Conservation (phyloP, 2,329 filamentous ascomycete species). For the Claviceps humidiphila region DNA sequence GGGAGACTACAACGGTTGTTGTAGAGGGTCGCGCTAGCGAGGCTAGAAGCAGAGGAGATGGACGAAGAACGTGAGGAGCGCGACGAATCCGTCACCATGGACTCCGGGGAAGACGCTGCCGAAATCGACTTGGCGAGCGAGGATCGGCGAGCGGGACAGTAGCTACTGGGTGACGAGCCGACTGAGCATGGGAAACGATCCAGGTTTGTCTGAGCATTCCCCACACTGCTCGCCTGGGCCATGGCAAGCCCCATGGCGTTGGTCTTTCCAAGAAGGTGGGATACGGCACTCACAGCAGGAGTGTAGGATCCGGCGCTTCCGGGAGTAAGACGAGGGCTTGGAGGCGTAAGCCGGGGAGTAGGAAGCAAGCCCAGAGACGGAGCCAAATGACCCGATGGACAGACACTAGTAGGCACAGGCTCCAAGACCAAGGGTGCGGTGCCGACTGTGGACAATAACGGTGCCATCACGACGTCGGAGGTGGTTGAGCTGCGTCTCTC, state of each 20-base stretch:
- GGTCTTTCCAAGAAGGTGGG: constrained; percentile 33
- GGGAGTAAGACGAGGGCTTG: constrained; percentile 46
- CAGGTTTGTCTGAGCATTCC: constrained; percentile 29
- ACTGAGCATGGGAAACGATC: constrained; percentile 38
- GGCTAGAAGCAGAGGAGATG: constrained; percentile 48
- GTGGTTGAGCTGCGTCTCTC: constrained; percentile 21
- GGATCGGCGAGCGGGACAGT: constrained; percentile 39
- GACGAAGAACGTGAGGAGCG: constrained; percentile 51
- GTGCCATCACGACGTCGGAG: constrained; percentile 25
- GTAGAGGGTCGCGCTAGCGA: constrained; percentile 42
- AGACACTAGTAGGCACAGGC: constrained; percentile 26
- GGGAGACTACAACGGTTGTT: constrained; percentile 33
- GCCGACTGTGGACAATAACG: constrained; percentile 27
- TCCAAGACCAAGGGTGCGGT: constrained; percentile 36
- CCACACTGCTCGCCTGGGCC: constrained; percentile 36
- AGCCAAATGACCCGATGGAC: constrained; percentile 33
- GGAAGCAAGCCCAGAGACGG: constrained; percentile 41
- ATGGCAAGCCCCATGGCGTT: constrained; percentile 50
- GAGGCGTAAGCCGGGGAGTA: constrained; percentile 46
- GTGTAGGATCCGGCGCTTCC: constrained; percentile 40
- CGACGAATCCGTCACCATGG: constrained; percentile 52
- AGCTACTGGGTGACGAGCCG: constrained; percentile 39
- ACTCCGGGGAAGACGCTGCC: constrained; percentile 51
- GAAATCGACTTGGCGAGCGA: constrained; percentile 51
- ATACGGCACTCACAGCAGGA: constrained; percentile 44